A percentile compares a stretch with the other conserved stretches of the same genome.
Evolutionary conservation across 2,329 filamentous ascomycete species (phyloP).

Genomic region (Colletotrichum caudatum): DNA sequence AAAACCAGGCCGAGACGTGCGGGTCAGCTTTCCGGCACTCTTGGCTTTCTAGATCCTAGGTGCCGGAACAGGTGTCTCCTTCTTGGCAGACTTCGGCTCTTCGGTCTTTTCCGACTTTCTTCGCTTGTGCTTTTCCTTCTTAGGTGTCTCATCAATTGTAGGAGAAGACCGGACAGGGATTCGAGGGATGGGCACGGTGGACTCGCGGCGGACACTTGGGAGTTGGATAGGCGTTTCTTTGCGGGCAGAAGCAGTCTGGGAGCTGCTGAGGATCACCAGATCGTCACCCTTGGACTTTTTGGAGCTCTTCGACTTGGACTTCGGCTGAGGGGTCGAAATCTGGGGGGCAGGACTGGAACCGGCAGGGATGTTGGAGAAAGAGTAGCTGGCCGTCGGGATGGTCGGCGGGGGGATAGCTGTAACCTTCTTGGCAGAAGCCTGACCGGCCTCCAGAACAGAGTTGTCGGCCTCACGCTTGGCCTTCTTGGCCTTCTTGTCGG

Average conservation of each 20-base stretch:
- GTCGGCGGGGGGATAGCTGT: conserved; percentile 51
- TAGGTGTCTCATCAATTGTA: conserved; percentile 37
- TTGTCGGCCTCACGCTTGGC: conserved; percentile 48
- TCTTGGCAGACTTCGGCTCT: conserved; percentile 33
- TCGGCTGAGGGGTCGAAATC: conserved; percentile 44
- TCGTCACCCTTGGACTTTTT: conserved; percentile 49
- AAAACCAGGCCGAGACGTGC: not conserved
- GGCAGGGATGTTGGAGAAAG: conserved; percentile 41
- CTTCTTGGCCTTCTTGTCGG: conserved; percentile 56
- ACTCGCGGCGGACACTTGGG: conserved; percentile 29
- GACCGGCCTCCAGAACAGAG: conserved; percentile 17
- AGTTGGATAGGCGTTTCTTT: conserved; percentile 48
- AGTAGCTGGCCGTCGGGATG: conserved; percentile 45
- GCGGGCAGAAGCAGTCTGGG: conserved; percentile 34
- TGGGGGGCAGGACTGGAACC: conserved; percentile 44
- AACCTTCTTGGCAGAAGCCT: conserved; percentile 47
- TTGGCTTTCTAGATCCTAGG: conserved; percentile 18
- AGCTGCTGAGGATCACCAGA: conserved; percentile 38
- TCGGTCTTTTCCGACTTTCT: conserved; percentile 33
- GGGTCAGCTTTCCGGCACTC: not conserved
- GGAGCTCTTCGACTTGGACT: conserved; percentile 45
- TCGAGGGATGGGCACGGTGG: conserved; percentile 29
- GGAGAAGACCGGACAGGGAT: conserved; percentile 15
- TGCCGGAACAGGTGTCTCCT: conserved; percentile 46
- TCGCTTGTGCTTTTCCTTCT: conserved; percentile 45